Conservation (phyloP, 192 early-diverging fungal genomes). For the Lunasporangiospora selenospora region DNA sequence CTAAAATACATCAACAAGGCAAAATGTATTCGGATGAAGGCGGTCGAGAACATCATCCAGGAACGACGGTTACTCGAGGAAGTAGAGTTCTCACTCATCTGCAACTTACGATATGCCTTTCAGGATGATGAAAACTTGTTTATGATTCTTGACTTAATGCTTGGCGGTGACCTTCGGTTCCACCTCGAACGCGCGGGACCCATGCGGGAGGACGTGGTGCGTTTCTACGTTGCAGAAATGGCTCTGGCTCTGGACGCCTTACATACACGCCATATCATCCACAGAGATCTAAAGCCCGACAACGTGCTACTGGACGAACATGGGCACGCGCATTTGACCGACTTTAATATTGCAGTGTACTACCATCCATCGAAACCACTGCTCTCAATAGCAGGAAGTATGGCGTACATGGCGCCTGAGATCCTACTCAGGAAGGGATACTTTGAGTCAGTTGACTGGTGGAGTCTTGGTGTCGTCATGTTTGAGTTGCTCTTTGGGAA, state of each 20-base stretch:
- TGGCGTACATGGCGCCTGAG: conserved; percentile 92
- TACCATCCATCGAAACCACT: conserved; percentile 68
- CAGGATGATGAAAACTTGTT: conserved; percentile 95
- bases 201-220: conserved; percentile 72
- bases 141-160: conserved; percentile 94
- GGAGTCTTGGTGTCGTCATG: conserved; percentile 82
- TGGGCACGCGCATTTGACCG: conserved; percentile 84
- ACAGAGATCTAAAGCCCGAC: conserved; percentile 89
- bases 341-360: conserved; percentile 88
- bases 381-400: conserved; percentile 79
- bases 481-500: conserved; percentile 81
- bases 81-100: conserved; percentile 83
- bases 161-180: conserved; percentile 93
- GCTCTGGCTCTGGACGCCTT: conserved; percentile 70
- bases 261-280: conserved; percentile 74
- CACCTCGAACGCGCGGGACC: conserved; percentile 75
- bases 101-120: conserved; percentile 94
- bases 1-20: conserved; percentile 97
- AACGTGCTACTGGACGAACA: conserved; percentile 79
- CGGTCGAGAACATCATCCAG: conserved; percentile 89
- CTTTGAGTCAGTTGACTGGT: conserved; percentile 71
- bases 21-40: conserved; percentile 87
- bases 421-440: conserved; percentile 67
- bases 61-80: conserved; percentile 90
- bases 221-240: conserved; percentile 77